phyloP scores from a whole-genome alignment of 345 rosid genomes.

The Populus pruinosa region DNA sequence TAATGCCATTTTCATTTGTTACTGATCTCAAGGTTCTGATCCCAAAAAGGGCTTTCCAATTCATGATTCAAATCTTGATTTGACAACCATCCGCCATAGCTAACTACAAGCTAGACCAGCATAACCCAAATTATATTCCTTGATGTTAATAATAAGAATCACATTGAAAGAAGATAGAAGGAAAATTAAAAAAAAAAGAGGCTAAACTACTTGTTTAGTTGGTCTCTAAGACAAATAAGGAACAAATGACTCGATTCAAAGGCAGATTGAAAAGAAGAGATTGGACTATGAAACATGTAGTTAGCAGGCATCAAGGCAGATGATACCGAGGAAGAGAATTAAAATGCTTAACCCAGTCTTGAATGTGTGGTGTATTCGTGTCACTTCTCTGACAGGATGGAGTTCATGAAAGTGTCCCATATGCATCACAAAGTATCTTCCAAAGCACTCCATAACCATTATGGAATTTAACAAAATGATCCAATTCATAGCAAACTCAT shows the following conservation, averaged over 20 bases:
- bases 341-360: background rate
- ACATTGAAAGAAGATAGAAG: background rate
- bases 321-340: background rate
- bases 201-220: background rate
- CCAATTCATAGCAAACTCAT: background rate
- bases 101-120: conserved; percentile 4
- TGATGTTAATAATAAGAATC: background rate
- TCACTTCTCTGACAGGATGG: background rate
- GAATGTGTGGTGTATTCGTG: background rate
- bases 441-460: background rate
- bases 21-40: too few species aligned
- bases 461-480: background rate
- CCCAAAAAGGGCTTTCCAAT: too few species aligned
- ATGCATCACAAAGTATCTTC: background rate
- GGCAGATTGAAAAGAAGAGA: background rate
- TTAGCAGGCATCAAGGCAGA: background rate
- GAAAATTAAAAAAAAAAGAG: background rate
- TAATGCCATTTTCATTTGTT: too few species aligned
- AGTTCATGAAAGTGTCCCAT: background rate
- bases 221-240: background rate
- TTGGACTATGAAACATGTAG: background rate
- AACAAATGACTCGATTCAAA: background rate
- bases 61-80: too few species aligned
- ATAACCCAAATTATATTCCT: background rate
- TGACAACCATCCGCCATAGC: background rate